A percentile compares a stretch with the other conserved stretches of the same genome.
phyloP scores from a whole-genome alignment of 2,329 filamentous ascomycete genomes.

The Xylariaceae sp. region DNA sequence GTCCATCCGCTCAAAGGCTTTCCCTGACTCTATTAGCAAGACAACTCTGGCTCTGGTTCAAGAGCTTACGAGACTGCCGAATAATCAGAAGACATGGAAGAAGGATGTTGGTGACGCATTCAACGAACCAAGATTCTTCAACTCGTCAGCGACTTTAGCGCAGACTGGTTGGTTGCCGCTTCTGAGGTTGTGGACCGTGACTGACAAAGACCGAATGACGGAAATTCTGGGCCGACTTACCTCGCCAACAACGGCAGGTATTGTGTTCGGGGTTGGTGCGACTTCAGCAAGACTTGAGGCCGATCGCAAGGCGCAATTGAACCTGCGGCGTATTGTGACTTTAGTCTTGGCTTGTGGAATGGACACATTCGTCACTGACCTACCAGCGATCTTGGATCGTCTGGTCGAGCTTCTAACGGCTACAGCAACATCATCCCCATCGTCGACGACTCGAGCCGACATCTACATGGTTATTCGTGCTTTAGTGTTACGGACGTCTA shows the following conservation, averaged over 20 bases:
- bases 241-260: constrained; percentile 85
- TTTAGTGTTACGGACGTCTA: constrained; percentile 71
- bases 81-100: constrained; percentile 84
- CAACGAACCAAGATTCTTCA: constrained; percentile 83
- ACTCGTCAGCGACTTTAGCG: constrained; percentile 61
- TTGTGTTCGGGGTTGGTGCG: constrained; percentile 97
- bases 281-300: constrained; percentile 91
- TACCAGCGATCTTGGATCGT: constrained; percentile 73
- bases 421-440: constrained; percentile 84
- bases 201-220: constrained; percentile 82
- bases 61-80: constrained; percentile 71
- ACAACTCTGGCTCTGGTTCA: constrained; percentile 69
- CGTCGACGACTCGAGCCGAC: constrained; percentile 82
- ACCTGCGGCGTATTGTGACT: constrained; percentile 75
- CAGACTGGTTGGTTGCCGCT: constrained; percentile 76
- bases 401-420: constrained; percentile 81
- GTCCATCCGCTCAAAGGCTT: constrained; percentile 75
- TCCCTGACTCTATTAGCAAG: constrained; percentile 77
- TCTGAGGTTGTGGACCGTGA: constrained; percentile 75
- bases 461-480: constrained; percentile 85
- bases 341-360: constrained; percentile 72
- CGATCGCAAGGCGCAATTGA: constrained; percentile 87
- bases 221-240: constrained; percentile 77
- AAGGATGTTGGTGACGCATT: constrained; percentile 91
- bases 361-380: constrained; percentile 76